A percentile compares a stretch with the other conserved stretches of the same genome.
phyloP scores from a whole-genome alignment of 805 yeast genomes.

The Lipomyces chichibuensis region DNA sequence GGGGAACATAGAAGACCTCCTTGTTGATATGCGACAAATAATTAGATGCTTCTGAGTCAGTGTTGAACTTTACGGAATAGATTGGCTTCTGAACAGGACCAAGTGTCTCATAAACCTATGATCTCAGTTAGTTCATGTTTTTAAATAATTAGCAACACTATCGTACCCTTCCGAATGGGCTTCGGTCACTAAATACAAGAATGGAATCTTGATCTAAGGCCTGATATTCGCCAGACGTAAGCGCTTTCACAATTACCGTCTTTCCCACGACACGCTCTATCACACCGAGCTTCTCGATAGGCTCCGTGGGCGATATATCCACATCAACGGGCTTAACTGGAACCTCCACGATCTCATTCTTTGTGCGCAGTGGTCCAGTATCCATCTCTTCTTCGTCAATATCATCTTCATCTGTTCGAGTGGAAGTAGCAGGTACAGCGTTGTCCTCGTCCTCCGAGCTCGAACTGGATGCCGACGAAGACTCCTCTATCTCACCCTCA shows the following conservation, averaged over 20 bases:
- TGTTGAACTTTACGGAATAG: conserved; percentile 71
- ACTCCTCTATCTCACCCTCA: conserved; percentile 14
- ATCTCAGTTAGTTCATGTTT: not conserved
- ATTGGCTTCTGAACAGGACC: conserved; percentile 84
- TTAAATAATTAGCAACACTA: not conserved
- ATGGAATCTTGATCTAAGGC: conserved; percentile 75
- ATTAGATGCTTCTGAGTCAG: conserved; percentile 52
- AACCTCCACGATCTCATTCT: conserved; percentile 74
- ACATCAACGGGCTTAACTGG: conserved; percentile 66
- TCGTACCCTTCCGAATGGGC: conserved; percentile 71
- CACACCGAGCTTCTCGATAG: conserved; percentile 72
- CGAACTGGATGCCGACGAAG: conserved; percentile 14
- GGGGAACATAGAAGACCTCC: conserved; percentile 74
- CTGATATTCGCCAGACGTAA: conserved; percentile 78
- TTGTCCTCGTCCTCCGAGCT: conserved; percentile 32
- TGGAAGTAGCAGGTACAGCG: conserved; percentile 37
- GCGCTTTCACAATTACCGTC: conserved; percentile 71
- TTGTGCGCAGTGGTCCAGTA: conserved; percentile 74
- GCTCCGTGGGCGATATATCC: conserved; percentile 58
- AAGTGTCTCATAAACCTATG: conserved; percentile 63
- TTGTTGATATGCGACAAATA: conserved; percentile 51
- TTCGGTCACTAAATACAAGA: conserved; percentile 72
- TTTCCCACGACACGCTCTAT: conserved; percentile 70
- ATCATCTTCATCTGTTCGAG: conserved; percentile 37
- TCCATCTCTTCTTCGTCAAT: conserved; percentile 36